A percentile compares a stretch with the other conserved stretches of the same genome.
Evolutionary conservation across 75 land plant species (phyloP).

Genomic region (Pinus albicaulis): DNA sequence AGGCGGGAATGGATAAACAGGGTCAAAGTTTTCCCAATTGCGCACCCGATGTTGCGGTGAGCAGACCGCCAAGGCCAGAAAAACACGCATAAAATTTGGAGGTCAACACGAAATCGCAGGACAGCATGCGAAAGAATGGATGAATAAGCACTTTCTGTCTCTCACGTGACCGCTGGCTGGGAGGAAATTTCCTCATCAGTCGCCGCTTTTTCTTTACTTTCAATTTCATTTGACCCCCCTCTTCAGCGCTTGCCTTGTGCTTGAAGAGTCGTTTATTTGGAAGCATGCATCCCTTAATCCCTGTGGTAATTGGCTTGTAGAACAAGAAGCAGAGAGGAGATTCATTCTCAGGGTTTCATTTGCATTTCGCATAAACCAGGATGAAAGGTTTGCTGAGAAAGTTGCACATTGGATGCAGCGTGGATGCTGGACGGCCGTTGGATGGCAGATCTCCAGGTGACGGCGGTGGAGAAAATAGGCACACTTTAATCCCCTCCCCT

Average conservation of each 20-base stretch:
- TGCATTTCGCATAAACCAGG: background rate
- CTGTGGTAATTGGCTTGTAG: background rate
- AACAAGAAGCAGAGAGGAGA: background rate
- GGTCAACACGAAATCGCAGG: no score
- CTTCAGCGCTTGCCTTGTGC: background rate
- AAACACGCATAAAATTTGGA: no score
- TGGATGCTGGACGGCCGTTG: constrained; percentile 15
- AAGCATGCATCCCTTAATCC: background rate
- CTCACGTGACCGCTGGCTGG: background rate
- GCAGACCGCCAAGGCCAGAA: no score
- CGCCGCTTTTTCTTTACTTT: no score
- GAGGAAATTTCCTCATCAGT: background rate
- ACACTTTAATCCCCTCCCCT: constrained; percentile 11
- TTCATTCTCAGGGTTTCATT: background rate
- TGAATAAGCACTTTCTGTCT: no score
- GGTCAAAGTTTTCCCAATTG: no score
- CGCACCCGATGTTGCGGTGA: no score
- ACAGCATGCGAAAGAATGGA: no score
- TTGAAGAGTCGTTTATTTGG: background rate
- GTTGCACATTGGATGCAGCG: constrained; percentile 65
- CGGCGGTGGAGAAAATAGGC: background rate
- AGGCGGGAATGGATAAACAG: no score
- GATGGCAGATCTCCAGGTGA: constrained; percentile 4
- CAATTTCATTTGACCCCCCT: no score
- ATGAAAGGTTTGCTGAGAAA: constrained; percentile 80